Conservation (phyloP, 805 yeast species). For the Isabelozyma pseudorhagii region DNA sequence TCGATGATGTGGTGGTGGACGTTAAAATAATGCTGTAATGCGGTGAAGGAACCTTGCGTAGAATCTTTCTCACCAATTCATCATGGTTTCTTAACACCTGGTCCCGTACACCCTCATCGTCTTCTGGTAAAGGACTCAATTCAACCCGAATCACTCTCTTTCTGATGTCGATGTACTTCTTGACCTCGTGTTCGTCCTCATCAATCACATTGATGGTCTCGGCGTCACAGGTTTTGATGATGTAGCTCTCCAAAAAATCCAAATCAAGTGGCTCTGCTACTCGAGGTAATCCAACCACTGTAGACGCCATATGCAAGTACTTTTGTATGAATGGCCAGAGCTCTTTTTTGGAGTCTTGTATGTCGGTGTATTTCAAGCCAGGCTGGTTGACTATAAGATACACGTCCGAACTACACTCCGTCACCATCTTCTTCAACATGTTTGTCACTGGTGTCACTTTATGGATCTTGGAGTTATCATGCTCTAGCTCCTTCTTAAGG, state of each 20-base stretch:
- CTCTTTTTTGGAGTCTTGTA: slow-evolving; percentile 26
- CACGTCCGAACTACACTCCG: slow-evolving; percentile 37
- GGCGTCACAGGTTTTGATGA: slow-evolving; percentile 53
- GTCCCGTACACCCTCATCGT: slow-evolving; percentile 9
- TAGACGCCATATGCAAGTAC: slow-evolving; percentile 55
- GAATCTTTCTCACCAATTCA: slow-evolving; percentile 48
- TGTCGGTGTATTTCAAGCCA: slow-evolving; percentile 28
- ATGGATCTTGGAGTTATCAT: slow-evolving; percentile 17
- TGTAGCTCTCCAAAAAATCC: slow-evolving; percentile 37
- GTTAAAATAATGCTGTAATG: slow-evolving; percentile 60
- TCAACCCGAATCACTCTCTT: slow-evolving; percentile 62
- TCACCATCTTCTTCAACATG: slow-evolving; percentile 31
- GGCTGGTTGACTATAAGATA: slow-evolving; percentile 39
- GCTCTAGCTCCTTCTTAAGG: slow-evolving; percentile 18
- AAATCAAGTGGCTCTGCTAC: slow-evolving; percentile 41
- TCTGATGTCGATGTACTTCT: slow-evolving; percentile 58
- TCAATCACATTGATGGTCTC: slow-evolving; percentile 34
- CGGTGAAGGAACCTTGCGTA: slow-evolving; percentile 76
- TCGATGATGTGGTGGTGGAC: slow-evolving; percentile 13
- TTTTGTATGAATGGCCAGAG: slow-evolving; percentile 49
- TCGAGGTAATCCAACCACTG: slow-evolving; percentile 58
- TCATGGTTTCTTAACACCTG: slow-evolving; percentile 39
- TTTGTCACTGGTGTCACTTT: slow-evolving; percentile 25
- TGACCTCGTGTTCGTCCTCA: slow-evolving; percentile 44
- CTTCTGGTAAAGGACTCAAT: slow-evolving; percentile 44